Base-by-base conservation (phyloP, 2,329 filamentous ascomycete species). In the Aspergillus sp. region DNA sequence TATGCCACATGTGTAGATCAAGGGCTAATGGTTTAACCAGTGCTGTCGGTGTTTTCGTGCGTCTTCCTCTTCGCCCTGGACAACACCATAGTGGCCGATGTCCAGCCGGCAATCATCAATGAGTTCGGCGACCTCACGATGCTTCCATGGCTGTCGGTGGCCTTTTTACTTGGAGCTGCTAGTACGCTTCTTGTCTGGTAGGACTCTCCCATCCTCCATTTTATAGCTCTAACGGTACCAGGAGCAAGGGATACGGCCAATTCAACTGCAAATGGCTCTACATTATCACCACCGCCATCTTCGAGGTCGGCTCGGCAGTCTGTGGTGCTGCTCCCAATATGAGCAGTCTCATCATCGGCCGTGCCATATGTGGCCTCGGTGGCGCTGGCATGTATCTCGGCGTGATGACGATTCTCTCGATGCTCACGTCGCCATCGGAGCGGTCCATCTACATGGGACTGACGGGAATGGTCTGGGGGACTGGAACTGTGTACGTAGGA, bases 251-350 rank as follows among this genome's bases (percentile, higher is more conserved):
- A 14, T 61, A 51, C 31, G 40, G 41, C 27, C 57, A 56, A 5
- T 80, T 80, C 63, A 70, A 80, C 47, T 67, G 70, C 12, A 82
- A 81, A 19, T 35, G 12, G 24, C 39, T 54, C 19, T 54, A 24
- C 17, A 21, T 57, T 3, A 7, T 19, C 12, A 45, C 39, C 33
- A 27, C 39, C 2, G n/a, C 47, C 3, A 17, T 57, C 27, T 57
- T 57, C 24, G 48, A 51, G 23, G 49, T 51, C 12, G 55, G 47
- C 5, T 57, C 55, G n/a, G 55, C 48, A 11, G 19, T 57, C 19
- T 57, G 55, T 15, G 48, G 55, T 9, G 48, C 55, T 14, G 48
- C 55, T 2, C 55, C 55, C 21, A 52, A 21, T 24, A 19, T 53
- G 8, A 46, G 46, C 8, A 27, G 40, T 6, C 19, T 57, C n/a